Percentiles rank a stretch among this genome's conserved stretches.
Evolutionary conservation across 495 filamentous ascomycete genomes (phyloP).

Genomic region (Platismatia glauca): DNA sequence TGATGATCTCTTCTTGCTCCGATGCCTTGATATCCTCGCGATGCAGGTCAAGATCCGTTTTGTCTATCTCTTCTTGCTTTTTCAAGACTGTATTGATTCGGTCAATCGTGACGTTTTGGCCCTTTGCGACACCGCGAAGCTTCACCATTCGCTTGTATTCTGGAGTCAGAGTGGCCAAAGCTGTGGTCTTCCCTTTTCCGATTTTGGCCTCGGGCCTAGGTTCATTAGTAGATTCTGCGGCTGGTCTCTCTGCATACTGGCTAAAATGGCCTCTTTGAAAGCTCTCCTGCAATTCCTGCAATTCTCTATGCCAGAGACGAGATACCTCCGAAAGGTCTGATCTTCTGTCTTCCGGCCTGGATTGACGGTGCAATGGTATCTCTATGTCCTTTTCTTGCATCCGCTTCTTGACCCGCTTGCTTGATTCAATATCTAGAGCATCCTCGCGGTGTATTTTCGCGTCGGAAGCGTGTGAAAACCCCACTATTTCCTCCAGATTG

Average conservation of each 20-base stretch:
- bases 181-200: constrained; percentile 20
- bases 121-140: constrained; percentile 23
- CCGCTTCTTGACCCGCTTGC: constrained; percentile 32
- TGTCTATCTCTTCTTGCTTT: constrained; percentile 27
- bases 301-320: constrained; percentile 23
- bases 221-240: neutral
- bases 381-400: constrained; percentile 29
- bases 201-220: neutral
- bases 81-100: constrained; percentile 26
- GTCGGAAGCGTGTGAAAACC: constrained; percentile 13
- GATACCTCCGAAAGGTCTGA: constrained; percentile 17
- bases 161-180: constrained; percentile 14
- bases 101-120: constrained; percentile 26
- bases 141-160: constrained; percentile 15
- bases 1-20: constrained; percentile 22
- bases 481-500: constrained; percentile 41
- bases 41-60: constrained; percentile 25
- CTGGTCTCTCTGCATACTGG: constrained; percentile 11
- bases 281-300: constrained; percentile 19
- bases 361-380: constrained; percentile 34
- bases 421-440: constrained; percentile 27
- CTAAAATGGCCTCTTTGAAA: constrained; percentile 18
- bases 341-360: constrained; percentile 20
- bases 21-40: constrained; percentile 29
- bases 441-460: constrained; percentile 27